Conservation (phyloP, 176 grass and related monocot species). For the Pontederia crassipes region DNA sequence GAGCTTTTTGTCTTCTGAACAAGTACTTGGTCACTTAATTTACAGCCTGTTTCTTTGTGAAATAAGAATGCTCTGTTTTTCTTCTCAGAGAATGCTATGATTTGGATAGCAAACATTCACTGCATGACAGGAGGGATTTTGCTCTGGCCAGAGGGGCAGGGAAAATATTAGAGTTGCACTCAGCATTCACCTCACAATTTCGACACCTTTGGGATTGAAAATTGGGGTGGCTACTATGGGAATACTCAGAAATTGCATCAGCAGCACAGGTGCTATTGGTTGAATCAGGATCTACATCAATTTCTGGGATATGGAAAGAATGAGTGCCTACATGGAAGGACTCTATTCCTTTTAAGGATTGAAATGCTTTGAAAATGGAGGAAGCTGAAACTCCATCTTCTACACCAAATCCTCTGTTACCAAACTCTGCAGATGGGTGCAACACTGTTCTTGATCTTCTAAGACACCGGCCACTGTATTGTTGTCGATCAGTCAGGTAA, state of each 20-base stretch:
- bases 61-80: too few species aligned
- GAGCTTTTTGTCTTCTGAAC: too few species aligned
- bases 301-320: not conserved
- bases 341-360: not conserved
- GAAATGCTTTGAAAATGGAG: too few species aligned
- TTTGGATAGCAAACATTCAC: too few species aligned
- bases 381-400: not conserved
- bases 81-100: too few species aligned
- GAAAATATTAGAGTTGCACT: not conserved
- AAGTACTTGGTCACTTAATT: too few species aligned
- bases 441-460: not conserved
- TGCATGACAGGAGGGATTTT: too few species aligned
- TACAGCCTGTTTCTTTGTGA: too few species aligned
- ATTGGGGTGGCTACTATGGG: not conserved
- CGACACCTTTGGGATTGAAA: conserved; percentile 3
- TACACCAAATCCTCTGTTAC: not conserved
- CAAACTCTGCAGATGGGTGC: not conserved
- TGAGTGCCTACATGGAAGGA: conserved; percentile 10
- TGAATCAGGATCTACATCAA: not conserved
- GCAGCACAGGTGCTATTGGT: not conserved
- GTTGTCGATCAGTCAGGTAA: not conserved
- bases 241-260: not conserved
- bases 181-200: conserved; percentile 2
- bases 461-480: not conserved
- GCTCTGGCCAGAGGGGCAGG: too few species aligned